These are phyloP conservation scores for Melanopsichium pennsylvanicum DNA, from an alignment of 1,284 basidiomycete genomes.

Conservation along the genomic window DNA sequence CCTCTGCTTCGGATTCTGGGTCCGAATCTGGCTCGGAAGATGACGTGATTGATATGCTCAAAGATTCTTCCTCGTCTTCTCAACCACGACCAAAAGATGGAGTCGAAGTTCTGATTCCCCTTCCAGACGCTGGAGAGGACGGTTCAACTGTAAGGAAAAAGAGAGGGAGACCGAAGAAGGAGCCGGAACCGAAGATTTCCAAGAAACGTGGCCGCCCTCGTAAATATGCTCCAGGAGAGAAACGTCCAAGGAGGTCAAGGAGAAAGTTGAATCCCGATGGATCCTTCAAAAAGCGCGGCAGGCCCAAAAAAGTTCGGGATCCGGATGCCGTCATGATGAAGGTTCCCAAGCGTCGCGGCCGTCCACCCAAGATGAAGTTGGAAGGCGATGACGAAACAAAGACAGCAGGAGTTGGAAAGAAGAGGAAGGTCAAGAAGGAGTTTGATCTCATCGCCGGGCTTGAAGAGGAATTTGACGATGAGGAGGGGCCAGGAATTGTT, in stretches of 20 bases:
- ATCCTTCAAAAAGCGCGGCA: slow-evolving; percentile 24
- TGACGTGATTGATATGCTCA: slow-evolving; percentile 40
- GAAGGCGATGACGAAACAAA: slow-evolving; percentile 9
- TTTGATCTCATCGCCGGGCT: slow-evolving; percentile 40
- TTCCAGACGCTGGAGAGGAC: slow-evolving; percentile 4
- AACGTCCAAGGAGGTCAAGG: slow-evolving; percentile 14
- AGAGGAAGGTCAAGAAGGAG: slow-evolving; percentile 30
- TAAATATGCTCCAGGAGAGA: slow-evolving; percentile 35
- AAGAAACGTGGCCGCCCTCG: slow-evolving; percentile 44
- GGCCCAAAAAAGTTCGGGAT: slow-evolving; percentile 37
- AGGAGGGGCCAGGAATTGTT: slow-evolving; percentile 15
- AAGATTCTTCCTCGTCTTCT: slow-evolving; percentile 4
- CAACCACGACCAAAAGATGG: not conserved
- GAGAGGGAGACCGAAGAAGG: slow-evolving; percentile 31
- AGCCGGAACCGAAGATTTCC: slow-evolving; percentile 13
- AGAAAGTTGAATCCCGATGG: slow-evolving; percentile 42
- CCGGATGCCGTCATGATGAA: slow-evolving; percentile 31
- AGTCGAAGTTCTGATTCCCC: slow-evolving; percentile 30
- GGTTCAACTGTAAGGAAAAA: slow-evolving; percentile 13
- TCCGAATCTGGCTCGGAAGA: slow-evolving; percentile 16
- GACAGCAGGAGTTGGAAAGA: not conserved
- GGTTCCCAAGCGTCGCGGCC: slow-evolving; percentile 34
- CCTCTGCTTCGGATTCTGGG: slow-evolving; percentile 5
- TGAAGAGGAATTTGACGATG: slow-evolving; percentile 31
- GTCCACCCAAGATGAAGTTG: slow-evolving; percentile 20